Evolutionary conservation across 768 basidiomycete genomes (phyloP).

Genomic region (Clavulina sp.): DNA sequence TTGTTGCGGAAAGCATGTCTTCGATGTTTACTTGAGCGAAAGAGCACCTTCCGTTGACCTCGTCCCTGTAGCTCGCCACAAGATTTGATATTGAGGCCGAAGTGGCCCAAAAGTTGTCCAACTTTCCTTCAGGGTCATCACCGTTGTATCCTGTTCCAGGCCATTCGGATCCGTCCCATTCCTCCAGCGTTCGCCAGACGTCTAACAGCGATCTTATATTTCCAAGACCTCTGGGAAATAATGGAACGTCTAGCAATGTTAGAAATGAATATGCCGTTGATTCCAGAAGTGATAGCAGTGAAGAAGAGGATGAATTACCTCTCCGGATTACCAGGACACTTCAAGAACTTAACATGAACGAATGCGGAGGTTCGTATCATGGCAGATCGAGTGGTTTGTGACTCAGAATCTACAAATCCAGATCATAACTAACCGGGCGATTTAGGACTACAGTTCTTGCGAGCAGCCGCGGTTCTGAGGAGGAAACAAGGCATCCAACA

Average conservation of each 20-base stretch:
- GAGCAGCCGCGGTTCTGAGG: slow-evolving; percentile 41
- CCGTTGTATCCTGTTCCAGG: no score
- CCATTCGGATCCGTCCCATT: not conserved
- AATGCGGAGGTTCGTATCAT: slow-evolving; percentile 21
- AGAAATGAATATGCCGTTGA: slow-evolving; percentile 5
- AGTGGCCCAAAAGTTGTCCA: no score
- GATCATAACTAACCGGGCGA: not conserved
- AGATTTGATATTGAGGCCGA: slow-evolving; percentile 21
- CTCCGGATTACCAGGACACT: slow-evolving; percentile 13
- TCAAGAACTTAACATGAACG: slow-evolving; percentile 19
- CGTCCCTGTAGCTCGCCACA: slow-evolving; percentile 2
- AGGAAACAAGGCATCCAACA: slow-evolving; percentile 29
- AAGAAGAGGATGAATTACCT: slow-evolving; percentile 16
- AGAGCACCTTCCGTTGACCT: no score
- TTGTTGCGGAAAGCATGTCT: slow-evolving; percentile 25
- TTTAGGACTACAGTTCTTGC: slow-evolving; percentile 28
- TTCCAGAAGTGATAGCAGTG: slow-evolving; percentile 12
- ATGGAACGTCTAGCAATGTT: not conserved
- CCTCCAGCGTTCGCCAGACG: not conserved
- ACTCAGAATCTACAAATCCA: not conserved
- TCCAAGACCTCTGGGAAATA: not conserved
- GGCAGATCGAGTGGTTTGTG: slow-evolving; percentile 32
- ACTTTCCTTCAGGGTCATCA: no score
- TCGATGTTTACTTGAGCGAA: no score
- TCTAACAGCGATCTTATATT: not conserved